A percentile compares a stretch with the other conserved stretches of the same genome.
phyloP scores from a whole-genome alignment of 1,139 yeast species.

The Hemisphaericaspora subhashii region DNA sequence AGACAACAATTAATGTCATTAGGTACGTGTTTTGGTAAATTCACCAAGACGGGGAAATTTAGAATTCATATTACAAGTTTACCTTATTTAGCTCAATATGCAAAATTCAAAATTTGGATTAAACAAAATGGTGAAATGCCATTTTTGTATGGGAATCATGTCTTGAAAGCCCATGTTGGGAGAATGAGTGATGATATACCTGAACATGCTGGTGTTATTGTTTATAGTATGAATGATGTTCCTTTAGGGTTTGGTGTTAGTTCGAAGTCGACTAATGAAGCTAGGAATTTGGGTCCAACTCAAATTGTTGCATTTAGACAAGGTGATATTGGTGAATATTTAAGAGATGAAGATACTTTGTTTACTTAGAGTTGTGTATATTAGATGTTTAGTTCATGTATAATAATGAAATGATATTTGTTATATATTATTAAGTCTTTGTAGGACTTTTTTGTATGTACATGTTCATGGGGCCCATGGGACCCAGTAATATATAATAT shows the following conservation, averaged over 20 bases:
- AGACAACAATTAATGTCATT: constrained; percentile 88
- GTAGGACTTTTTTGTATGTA: not conserved
- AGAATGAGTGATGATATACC: constrained; percentile 97
- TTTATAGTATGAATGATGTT: constrained; percentile 86
- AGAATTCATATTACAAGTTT: constrained; percentile 92
- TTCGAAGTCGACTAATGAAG: constrained; percentile 89
- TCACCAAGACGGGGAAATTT: constrained; percentile 96
- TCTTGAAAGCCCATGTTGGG: constrained; percentile 94
- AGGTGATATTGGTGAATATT: constrained; percentile 95
- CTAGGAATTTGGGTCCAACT: constrained; percentile 86
- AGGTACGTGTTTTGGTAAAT: constrained; percentile 92
- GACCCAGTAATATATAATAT: not conserved
- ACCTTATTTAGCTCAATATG: constrained; percentile 78
- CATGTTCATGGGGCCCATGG: too few species aligned
- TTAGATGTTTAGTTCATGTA: constrained; percentile 1
- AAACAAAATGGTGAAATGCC: constrained; percentile 99
- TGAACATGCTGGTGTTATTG: constrained; percentile 94
- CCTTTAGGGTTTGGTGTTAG: constrained; percentile 96
- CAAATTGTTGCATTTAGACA: constrained; percentile 95
- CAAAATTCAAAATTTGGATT: constrained; percentile 94
- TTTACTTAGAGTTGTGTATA: constrained; percentile 54
- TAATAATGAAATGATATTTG: too few species aligned
- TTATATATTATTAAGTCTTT: constrained; percentile 5
- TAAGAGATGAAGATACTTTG: constrained; percentile 96
- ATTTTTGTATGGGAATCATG: constrained; percentile 92